Conservation (phyloP, 1,284 basidiomycete genomes). For the Butyriboletus appendiculatus region DNA sequence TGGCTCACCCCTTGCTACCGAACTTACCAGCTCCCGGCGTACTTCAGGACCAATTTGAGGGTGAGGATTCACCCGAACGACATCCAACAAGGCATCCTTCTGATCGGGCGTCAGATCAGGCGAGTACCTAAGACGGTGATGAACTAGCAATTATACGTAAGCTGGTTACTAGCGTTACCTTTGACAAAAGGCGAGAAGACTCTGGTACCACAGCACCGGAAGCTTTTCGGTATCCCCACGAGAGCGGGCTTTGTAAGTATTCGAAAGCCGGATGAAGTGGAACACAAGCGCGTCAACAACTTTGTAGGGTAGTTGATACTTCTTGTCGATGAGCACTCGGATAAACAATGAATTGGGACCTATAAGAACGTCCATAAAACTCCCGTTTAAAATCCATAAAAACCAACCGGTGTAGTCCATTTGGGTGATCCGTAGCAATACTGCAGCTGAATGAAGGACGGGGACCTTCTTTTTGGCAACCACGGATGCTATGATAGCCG, state of each 20-base stretch:
- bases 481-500: constrained; percentile 92
- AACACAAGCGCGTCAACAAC: constrained; percentile 97
- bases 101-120: constrained; percentile 98
- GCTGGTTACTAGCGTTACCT: constrained; percentile 52
- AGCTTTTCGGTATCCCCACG: constrained; percentile 72
- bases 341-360: constrained; percentile 98
- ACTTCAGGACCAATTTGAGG: constrained; percentile 90
- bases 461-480: constrained; percentile 92
- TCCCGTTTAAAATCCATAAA: background rate
- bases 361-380: constrained; percentile 22
- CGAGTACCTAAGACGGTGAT: constrained; percentile 68
- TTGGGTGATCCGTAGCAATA: constrained; percentile 88
- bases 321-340: constrained; percentile 96
- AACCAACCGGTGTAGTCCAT: constrained; percentile 91
- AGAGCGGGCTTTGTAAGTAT: constrained; percentile 76
- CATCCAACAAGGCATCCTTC: constrained; percentile 95
- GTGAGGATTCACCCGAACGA: constrained; percentile 86
- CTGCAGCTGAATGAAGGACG: constrained; percentile 95
- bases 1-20: constrained; percentile 71
- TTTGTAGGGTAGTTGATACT: constrained; percentile 97
- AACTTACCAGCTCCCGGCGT: constrained; percentile 81
- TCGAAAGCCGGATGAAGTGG: constrained; percentile 95
- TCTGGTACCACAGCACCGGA: constrained; percentile 99
- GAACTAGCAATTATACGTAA: background rate
- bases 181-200: constrained; percentile 92